Base-by-base conservation (phyloP, 2,329 filamentous ascomycete genomes). In the Rutstroemia sp. region DNA sequence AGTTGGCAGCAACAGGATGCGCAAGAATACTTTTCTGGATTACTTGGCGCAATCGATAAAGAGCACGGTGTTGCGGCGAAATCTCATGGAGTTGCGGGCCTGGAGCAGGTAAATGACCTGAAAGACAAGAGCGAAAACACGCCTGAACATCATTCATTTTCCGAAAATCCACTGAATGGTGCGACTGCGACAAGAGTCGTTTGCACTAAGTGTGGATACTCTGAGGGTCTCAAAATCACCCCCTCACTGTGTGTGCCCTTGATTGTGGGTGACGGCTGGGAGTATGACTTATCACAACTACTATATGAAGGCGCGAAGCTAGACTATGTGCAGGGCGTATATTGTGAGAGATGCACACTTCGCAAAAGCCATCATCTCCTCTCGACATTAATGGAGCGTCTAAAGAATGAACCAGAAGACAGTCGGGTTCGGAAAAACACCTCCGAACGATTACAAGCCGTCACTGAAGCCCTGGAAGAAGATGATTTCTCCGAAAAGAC, bases 1-100 rank as follows among this genome's bases (percentile, higher is more conserved):
- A 96, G 89, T 30, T 95, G 88, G 82, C 88, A 95, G 64, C 94
- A 97, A 69, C 94, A 99, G 72, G 94, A 99, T 72, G 94, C 94
- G 5, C 94, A 97, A 69, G 94, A 99, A 71, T 99, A 97, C 70
- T 96, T 89, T 66, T 92, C 90, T 16, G 95, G 92, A 66, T 78
- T 99, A 14, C 72, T 96, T 48, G 90, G 92, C 63, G 86, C 92
- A 64, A 76, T 96, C 27, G 89, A 96, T 66, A 87, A 86, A 65
- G 89, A 95, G 67, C 76, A 89, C 42, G 74, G 76, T 19, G 79
- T 77, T 62, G 77, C 78, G 47, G 73, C 70, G 25, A 60, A 58
- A 21, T 37, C 52, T n/a, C 47, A 58, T 16, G 54, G 50, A 19
- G 57, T 48, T 19, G 58, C 49, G 19, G 65, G 63, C 17, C 63